A percentile compares a stretch with the other conserved stretches of the same genome.
Evolutionary conservation across 2,329 filamentous ascomycete genomes (phyloP).

Genomic region (Dothiorella sarmentorum): DNA sequence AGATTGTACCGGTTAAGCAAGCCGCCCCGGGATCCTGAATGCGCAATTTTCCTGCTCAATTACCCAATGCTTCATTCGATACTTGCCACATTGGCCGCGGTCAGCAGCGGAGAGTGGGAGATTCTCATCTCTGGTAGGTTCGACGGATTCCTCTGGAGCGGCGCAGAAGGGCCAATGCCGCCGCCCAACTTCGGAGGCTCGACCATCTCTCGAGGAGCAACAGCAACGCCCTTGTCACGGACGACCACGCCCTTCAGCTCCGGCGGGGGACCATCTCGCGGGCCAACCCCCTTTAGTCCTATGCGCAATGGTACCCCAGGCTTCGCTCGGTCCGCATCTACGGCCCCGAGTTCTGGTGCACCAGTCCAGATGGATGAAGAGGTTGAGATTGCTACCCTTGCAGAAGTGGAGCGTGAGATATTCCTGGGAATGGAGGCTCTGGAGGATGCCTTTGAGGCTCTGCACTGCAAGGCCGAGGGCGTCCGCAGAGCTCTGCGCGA

Average conservation of each 20-base stretch:
- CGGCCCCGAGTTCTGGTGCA: slow-evolving; percentile 49
- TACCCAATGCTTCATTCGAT: slow-evolving; percentile 80
- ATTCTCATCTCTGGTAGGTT: slow-evolving; percentile 91
- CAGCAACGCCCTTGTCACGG: slow-evolving; percentile 39
- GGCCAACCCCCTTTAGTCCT: slow-evolving; percentile 54
- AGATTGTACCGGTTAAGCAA: slow-evolving; percentile 74
- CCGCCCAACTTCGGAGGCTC: slow-evolving; percentile 21
- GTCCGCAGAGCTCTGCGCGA: slow-evolving; percentile 77
- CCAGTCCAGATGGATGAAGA: slow-evolving; percentile 91
- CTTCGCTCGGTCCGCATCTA: slow-evolving; percentile 18
- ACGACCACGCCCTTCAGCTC: slow-evolving; percentile 57
- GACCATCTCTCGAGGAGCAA: slow-evolving; percentile 27
- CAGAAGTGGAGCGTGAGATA: slow-evolving; percentile 89
- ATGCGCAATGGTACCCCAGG: slow-evolving; percentile 19
- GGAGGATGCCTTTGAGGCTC: slow-evolving; percentile 86
- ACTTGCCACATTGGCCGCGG: slow-evolving; percentile 79
- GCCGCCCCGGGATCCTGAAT: slow-evolving; percentile 78
- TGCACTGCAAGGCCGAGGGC: slow-evolving; percentile 80
- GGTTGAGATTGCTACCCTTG: slow-evolving; percentile 82
- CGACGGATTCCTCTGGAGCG: slow-evolving; percentile 92
- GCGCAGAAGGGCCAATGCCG: slow-evolving; percentile 61
- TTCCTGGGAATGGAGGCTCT: slow-evolving; percentile 91
- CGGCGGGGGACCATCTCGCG: slow-evolving; percentile 41
- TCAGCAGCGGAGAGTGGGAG: slow-evolving; percentile 93
- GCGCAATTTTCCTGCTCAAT: slow-evolving; percentile 79